Base-by-base conservation (phyloP, 352 stramenopile genomes). In the Globisporangium solare region DNA sequence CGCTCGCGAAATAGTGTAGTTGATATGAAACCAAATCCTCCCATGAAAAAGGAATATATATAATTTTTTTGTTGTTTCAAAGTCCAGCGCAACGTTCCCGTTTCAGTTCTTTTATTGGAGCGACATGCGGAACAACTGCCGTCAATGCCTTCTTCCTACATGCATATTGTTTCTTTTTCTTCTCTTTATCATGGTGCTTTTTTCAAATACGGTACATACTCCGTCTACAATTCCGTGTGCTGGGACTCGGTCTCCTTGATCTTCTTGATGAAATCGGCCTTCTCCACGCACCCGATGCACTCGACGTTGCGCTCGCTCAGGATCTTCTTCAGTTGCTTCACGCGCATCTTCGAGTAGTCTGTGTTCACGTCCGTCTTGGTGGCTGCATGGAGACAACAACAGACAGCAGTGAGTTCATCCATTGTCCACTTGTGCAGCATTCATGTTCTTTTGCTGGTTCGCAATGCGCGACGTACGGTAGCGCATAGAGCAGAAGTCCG, bases 241-340 rank as follows among this genome's bases (percentile, higher is more conserved):
- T 71, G 56, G 56, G 71, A 71, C 75, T 97, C 86, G 10, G 88
- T 97, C 54, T 90, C 89, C 75, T 97, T 85, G 74, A 96, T 95
- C 67, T 94, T 94, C 70, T 89, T 91, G 59, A 98, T 94, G 64
- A 96, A 98, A 62, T 98, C 94, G 10, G 74, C 69, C 84, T 98
- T 98, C 69, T 98, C 94, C 24, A 97, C 76, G 61, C 94, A 98
- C 32, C 89, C 91, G 42, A 95, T 73, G 71, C 94, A 98, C 66
- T 92, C 78, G 49, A 97, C 81, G 53, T 94, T 95, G 65, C 93
- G 88, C 60, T 98, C 92, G 35, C 60, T 71, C 39, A 98, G 70
- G 58, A 98, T 98, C 70, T 95, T 89, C 70, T 96, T 96, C 45
- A 98, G 83, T 67, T 98, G 82, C 86, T 97, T 97, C 35, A 98